These are phyloP conservation scores for Tephrocybe sp. DNA, from an alignment of 768 basidiomycete species.

Conservation along the genomic window DNA sequence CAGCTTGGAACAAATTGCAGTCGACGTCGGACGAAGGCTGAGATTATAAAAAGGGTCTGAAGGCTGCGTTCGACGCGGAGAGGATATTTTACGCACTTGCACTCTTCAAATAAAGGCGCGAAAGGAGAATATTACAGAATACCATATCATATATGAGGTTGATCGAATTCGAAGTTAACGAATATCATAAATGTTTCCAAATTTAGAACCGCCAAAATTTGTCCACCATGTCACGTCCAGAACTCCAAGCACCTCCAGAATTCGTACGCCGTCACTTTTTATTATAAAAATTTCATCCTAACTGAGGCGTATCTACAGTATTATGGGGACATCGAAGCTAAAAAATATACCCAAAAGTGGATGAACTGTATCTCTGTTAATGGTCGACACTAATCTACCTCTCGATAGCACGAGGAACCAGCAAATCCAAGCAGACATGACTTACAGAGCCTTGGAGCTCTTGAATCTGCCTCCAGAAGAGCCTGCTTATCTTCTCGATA, in stretches of 20 bases:
- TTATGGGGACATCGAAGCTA: conserved; percentile 93
- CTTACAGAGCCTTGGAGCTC: conserved; percentile 90
- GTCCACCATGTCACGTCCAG: conserved; percentile 74
- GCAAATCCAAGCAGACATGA: conserved; percentile 97
- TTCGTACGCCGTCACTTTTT: conserved; percentile 54
- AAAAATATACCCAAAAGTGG: conserved; percentile 95
- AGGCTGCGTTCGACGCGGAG: too few relatives aligned
- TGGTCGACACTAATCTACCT: conserved; percentile 16
- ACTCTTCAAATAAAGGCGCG: too few relatives aligned
- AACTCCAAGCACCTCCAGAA: conserved; percentile 86
- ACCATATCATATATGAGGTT: too few relatives aligned
- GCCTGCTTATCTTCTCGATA: conserved; percentile 86
- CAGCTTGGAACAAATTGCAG: too few relatives aligned
- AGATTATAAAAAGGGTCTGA: too few relatives aligned
- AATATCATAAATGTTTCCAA: conserved; percentile 7
- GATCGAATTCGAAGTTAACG: not conserved
- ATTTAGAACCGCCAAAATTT: conserved; percentile 14
- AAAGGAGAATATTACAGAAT: too few relatives aligned
- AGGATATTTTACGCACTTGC: too few relatives aligned
- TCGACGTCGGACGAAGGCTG: too few relatives aligned
- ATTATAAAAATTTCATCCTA: not conserved
- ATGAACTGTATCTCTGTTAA: not conserved
- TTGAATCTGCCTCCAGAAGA: conserved; percentile 78
- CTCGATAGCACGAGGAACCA: conserved; percentile 83
- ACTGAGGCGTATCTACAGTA: conserved; percentile 51